These are phyloP conservation scores for Cryptosporidium bovis DNA, from an alignment of 169 alveolate species.

Conservation along the genomic window DNA sequence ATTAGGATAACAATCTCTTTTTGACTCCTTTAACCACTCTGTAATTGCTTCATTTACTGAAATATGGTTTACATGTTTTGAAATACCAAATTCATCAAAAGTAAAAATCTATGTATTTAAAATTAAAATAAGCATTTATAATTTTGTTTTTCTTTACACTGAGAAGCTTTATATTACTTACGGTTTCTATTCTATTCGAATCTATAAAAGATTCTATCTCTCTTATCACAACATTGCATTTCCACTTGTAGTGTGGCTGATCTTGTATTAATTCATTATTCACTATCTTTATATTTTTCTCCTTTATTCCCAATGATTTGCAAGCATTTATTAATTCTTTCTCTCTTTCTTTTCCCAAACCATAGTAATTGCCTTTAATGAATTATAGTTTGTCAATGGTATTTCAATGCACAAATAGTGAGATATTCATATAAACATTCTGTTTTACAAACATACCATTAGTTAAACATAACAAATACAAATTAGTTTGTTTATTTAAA, in stretches of 20 bases:
- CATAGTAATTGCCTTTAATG: conserved; percentile 37
- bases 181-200: conserved; percentile 14
- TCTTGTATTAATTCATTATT: conserved; percentile 37
- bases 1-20: conserved; percentile 9
- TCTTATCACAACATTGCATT: conserved; percentile 6
- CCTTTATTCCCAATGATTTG: conserved; percentile 10
- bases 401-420: background rate
- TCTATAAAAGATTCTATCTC: conserved; percentile 49
- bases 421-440: background rate
- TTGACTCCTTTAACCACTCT: conserved; percentile 18
- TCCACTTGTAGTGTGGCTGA: conserved; percentile 42
- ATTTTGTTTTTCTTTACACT: background rate
- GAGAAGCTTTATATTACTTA: conserved; percentile 18
- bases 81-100: conserved; percentile 59
- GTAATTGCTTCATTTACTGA: conserved; percentile 39
- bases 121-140: background rate
- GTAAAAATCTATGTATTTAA: conserved; percentile 24
- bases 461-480: conserved; percentile 40
- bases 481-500: background rate
- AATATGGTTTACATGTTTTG: conserved; percentile 54
- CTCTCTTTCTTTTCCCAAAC: conserved; percentile 41
- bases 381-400: background rate
- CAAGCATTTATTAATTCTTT: conserved; percentile 44
- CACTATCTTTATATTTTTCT: conserved; percentile 11
- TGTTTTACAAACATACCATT: conserved; percentile 23